Evolutionary conservation across 1,139 yeast species (phyloP).

Genomic region (Saccharomyces hybrid): DNA sequence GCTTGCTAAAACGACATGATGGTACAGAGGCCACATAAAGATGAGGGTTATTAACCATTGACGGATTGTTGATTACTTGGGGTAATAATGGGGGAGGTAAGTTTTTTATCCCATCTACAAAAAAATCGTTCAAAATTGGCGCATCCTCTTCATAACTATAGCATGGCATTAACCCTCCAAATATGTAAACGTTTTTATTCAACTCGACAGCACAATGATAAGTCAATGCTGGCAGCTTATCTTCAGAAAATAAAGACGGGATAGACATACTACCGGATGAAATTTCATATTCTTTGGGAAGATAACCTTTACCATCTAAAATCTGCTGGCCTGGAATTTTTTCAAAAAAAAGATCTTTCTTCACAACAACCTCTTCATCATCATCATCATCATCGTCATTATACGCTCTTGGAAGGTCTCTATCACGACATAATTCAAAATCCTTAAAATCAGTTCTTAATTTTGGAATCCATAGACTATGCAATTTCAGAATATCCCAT

Average conservation of each 20-base stretch:
- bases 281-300: slow-evolving; percentile 12
- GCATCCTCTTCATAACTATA: slow-evolving; percentile 28
- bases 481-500: slow-evolving; percentile 7
- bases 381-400: not conserved
- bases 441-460: slow-evolving; percentile 1
- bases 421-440: not conserved
- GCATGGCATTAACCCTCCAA: slow-evolving; percentile 37
- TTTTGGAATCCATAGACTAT: slow-evolving; percentile 4
- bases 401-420: not conserved
- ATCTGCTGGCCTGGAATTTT: slow-evolving; percentile 3
- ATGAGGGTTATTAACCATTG: slow-evolving; percentile 31
- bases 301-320: slow-evolving; percentile 11
- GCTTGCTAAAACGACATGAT: slow-evolving; percentile 31
- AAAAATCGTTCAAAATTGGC: slow-evolving; percentile 32
- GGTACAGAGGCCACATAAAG: slow-evolving; percentile 32
- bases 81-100: slow-evolving; percentile 39
- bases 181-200: slow-evolving; percentile 30
- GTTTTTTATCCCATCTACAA: slow-evolving; percentile 33
- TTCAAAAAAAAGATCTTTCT: not conserved
- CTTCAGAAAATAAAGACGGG: slow-evolving; percentile 34
- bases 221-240: slow-evolving; percentile 32
- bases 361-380: not conserved
- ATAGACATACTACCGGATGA: slow-evolving; percentile 9
- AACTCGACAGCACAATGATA: slow-evolving; percentile 36
- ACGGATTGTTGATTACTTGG: slow-evolving; percentile 34